Conservation (phyloP, 2,329 filamentous ascomycete species). For the Penicillium olsonii region DNA sequence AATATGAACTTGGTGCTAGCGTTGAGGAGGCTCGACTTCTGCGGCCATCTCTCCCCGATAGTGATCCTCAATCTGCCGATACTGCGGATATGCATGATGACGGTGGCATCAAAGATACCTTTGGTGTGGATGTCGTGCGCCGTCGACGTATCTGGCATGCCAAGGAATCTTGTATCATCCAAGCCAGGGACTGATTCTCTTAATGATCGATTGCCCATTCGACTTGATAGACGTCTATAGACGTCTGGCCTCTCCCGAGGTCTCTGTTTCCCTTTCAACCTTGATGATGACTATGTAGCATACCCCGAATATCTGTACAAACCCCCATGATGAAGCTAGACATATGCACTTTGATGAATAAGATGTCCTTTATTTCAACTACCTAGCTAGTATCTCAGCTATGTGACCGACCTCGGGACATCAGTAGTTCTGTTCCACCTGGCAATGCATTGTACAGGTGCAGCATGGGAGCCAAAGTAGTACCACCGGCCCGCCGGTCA, state of each 20-base stretch:
- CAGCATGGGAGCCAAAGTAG: too few species aligned
- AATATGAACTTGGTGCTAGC: conserved; percentile 77
- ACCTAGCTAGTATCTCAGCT: too few species aligned
- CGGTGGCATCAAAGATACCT: conserved; percentile 40
- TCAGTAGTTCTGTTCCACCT: too few species aligned
- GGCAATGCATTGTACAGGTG: too few species aligned
- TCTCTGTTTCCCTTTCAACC: background rate
- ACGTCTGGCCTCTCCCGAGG: background rate
- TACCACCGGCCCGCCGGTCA: too few species aligned
- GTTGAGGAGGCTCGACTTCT: conserved; percentile 74
- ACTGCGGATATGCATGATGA: conserved; percentile 21
- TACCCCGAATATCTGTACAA: conserved; percentile 43
- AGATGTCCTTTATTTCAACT: background rate
- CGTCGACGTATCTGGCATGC: conserved; percentile 48
- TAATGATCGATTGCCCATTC: background rate
- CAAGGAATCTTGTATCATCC: conserved; percentile 47
- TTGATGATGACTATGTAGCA: conserved; percentile 11
- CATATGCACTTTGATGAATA: background rate
- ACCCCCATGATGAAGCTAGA: background rate
- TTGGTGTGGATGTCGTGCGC: conserved; percentile 41
- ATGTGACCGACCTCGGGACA: too few species aligned
- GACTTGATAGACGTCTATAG: conserved; percentile 1
- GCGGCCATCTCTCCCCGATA: conserved; percentile 17
- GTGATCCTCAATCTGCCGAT: conserved; percentile 15
- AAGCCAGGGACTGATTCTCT: conserved; percentile 29